These are phyloP conservation scores for Dothistroma pini DNA, from an alignment of 2,329 filamentous ascomycete genomes.

Conservation along the genomic window DNA sequence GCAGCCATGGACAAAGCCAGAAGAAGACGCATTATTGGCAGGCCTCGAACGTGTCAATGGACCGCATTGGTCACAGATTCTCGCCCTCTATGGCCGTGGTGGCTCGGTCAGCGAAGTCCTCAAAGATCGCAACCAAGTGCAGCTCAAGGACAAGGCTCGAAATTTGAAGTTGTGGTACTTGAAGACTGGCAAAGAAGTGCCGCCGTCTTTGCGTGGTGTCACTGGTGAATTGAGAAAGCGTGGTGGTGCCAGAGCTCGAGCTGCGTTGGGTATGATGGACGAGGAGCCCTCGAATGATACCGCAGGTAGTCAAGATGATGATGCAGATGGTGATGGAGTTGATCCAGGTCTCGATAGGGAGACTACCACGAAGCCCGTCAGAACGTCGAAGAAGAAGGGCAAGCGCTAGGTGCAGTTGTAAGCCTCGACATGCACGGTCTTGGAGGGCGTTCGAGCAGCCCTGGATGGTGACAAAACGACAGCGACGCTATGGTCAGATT, in stretches of 20 bases:
- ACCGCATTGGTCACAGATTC: conserved; percentile 89
- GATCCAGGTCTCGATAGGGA: conserved; percentile 3
- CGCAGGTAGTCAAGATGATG: conserved; percentile 8
- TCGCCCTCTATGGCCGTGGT: conserved; percentile 75
- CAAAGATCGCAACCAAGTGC: conserved; percentile 85
- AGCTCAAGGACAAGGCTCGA: conserved; percentile 86
- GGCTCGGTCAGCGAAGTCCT: conserved; percentile 78
- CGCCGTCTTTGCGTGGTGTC: conserved; percentile 80
- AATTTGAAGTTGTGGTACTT: conserved; percentile 90
- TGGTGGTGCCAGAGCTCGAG: conserved; percentile 35
- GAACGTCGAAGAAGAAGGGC: conserved; percentile 13
- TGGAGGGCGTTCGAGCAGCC: not conserved
- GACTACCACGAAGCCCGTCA: conserved; percentile 6
- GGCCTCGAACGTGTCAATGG: conserved; percentile 85
- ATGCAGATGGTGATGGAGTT: conserved; percentile 10
- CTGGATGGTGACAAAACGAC: not conserved
- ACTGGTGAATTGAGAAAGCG: conserved; percentile 82
- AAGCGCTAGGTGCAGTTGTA: not conserved
- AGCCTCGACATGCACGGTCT: not conserved
- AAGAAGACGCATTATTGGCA: conserved; percentile 85
- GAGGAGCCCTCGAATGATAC: conserved; percentile 11
- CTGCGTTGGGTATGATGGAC: conserved; percentile 29
- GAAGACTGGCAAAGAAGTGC: conserved; percentile 87
- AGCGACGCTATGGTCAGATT: not conserved
- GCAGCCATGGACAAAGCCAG: conserved; percentile 81